Conservation (phyloP, 2,329 filamentous ascomycete genomes). For the Colletotrichum scovillei region DNA sequence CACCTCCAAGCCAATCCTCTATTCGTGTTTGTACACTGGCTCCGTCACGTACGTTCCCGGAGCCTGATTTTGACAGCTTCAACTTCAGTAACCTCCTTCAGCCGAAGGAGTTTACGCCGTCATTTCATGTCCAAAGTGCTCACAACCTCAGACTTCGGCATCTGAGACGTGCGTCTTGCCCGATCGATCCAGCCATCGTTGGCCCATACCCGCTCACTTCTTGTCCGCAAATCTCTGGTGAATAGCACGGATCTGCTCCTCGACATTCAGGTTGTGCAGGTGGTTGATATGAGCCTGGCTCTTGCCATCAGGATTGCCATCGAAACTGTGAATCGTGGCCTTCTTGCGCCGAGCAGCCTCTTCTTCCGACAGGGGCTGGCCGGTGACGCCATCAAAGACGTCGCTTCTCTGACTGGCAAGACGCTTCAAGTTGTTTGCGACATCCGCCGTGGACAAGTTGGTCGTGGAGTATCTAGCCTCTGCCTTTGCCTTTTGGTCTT, state of each 20-base stretch:
- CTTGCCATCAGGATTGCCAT: slow-evolving; percentile 63
- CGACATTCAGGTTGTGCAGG: slow-evolving; percentile 79
- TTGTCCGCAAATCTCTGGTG: slow-evolving; percentile 62
- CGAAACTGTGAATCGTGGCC: slow-evolving; percentile 71
- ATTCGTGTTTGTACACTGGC: background rate
- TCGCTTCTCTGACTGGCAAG: slow-evolving; percentile 89
- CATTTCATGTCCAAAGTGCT: background rate
- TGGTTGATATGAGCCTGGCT: slow-evolving; percentile 64
- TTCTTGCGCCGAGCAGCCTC: slow-evolving; percentile 81
- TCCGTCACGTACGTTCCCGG: background rate
- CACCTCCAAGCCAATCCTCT: slow-evolving; percentile 1
- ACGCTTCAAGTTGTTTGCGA: slow-evolving; percentile 95
- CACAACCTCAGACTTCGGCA: background rate
- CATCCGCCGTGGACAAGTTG: slow-evolving; percentile 86
- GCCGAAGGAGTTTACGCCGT: background rate
- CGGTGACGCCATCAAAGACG: slow-evolving; percentile 82
- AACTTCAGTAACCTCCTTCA: background rate
- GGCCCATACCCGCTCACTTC: slow-evolving; percentile 6
- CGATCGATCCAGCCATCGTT: background rate
- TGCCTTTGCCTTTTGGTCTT: slow-evolving; percentile 91
- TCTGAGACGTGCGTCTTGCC: background rate
- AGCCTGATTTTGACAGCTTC: background rate
- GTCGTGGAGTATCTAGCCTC: slow-evolving; percentile 87
- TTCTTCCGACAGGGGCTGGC: slow-evolving; percentile 77
- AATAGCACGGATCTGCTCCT: slow-evolving; percentile 82